These are phyloP conservation scores for Avena insularis DNA, from an alignment of 176 grass and related monocot genomes.

Conservation along the genomic window DNA sequence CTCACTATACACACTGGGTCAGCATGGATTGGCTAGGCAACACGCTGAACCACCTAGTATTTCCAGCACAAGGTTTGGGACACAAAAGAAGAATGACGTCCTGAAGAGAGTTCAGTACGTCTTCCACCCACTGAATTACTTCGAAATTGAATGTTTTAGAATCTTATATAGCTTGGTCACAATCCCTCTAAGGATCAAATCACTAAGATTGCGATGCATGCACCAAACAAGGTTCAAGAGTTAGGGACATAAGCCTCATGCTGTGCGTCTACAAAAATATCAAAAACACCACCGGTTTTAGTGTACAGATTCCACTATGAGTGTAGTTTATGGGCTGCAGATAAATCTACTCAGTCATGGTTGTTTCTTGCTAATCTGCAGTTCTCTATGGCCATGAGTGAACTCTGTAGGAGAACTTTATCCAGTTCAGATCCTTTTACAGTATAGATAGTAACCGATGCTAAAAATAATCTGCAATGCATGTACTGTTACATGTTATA, in stretches of 20 bases:
- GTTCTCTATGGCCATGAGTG: background rate
- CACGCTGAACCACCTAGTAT: constrained; percentile 46
- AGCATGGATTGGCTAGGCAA: constrained; percentile 4
- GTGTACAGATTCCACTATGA: background rate
- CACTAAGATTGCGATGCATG: background rate
- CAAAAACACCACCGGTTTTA: background rate
- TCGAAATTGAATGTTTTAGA: constrained; percentile 52
- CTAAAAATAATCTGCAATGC: background rate
- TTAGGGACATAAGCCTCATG: background rate
- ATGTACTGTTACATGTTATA: background rate
- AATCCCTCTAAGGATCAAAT: constrained; percentile 14
- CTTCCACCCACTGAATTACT: constrained; percentile 75
- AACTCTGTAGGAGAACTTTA: background rate
- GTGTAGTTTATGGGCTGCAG: background rate
- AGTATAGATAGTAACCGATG: background rate
- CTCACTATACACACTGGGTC: constrained; percentile 18
- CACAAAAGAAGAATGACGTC: constrained; percentile 54
- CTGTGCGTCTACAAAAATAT: background rate
- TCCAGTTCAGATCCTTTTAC: constrained; percentile 13
- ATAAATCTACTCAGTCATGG: background rate
- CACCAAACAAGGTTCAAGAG: background rate
- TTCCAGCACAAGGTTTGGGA: constrained; percentile 62
- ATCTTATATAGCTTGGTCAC: constrained; percentile 75
- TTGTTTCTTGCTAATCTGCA: background rate
- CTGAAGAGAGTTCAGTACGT: constrained; percentile 68